Evolutionary conservation across 2,329 filamentous ascomycete species (phyloP), one percentile per base, ranked within the genome.

Genomic region (Sarocladium strictum): DNA sequence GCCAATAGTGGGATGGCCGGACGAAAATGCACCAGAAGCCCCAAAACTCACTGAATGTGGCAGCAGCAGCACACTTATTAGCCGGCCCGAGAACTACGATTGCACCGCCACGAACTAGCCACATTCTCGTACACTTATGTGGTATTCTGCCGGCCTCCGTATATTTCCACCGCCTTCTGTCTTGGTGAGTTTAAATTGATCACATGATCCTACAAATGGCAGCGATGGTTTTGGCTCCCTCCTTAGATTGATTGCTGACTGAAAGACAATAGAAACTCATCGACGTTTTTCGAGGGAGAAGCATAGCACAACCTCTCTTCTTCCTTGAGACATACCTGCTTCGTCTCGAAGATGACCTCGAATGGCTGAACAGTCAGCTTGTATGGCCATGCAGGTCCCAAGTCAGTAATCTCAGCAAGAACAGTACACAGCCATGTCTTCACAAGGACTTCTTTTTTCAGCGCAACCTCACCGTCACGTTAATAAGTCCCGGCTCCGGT

Each of bases 141-240:
- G 21, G 45, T 19, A 5, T 32, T 29, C 45, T 50, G 45, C 45
- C 26, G 3, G 6, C 26, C n/a, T 50, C 45, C 15, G 14, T 32
- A 4, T 17, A 5, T 6, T 32, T 50, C 45, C 27, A 29, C 45
- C 45, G 45, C 45, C 45, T 29, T 50, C 45, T 45, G 11, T 45
- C 23, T 24, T 26, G 40, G 40, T 7, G 9, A 12, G 40, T 10
- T 26, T 45, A 41, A 41, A 41, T 24, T 23, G 17, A 32, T 52
- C 49, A 52, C 49, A 52, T 52, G 49, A 52, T 19, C 45, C 3
- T 45, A 21, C 6, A 7, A 38, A n/a, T n/a, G n/a, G n/a, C n/a
- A n/a, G n/a, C n/a, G n/a, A n/a, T n/a, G n/a, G n/a, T n/a, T n/a
- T n/a, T n/a, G n/a, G n/a, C n/a, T n/a, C n/a, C n/a, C n/a, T n/a